Evolutionary conservation across 75 land plant species (phyloP), one percentile per base, ranked within the genome.

Genomic region (Sequoia sempervirens): DNA sequence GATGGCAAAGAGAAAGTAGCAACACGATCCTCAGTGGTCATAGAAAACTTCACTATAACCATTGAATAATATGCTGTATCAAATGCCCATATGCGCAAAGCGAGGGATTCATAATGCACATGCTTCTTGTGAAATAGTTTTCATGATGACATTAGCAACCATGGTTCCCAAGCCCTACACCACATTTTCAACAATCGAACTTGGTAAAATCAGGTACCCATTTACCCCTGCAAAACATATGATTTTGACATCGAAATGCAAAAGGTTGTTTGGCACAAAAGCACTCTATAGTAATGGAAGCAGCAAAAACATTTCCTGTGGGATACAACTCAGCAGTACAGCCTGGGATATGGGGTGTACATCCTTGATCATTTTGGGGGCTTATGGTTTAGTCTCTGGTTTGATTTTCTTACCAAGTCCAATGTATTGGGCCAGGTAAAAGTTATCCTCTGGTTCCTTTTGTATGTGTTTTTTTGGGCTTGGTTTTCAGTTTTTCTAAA

Each of bases 401-500:
- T 96, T 96, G 94, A 96, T 75, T 30, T 69, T 13, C 94, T 96
- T 85, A 87, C 91, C 18, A 30, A 87, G 45, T 61, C 82, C 13
- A 45, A 83, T 4, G 8, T 93, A 40, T 83, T 96, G 69, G 91
- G 88, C 58, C 95, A 92, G 97, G 97, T 95, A 32, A 54, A 9
- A 75, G 7, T 45, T 75, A 46, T 47, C 23, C 11, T 75, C 5
- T 84, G 23, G 72, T 82, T 34, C 54, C 52, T 20, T 64, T 4
- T 80, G 43, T 43, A 1, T 82, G 43, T 46, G 45, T 45, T 68
- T 30, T 61, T 84, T 18, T 64, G 30, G 38, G 0, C 12, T 64
- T 82, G 41, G 14, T 23, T 18, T 6, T 82, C 15, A 26, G 30
- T 30, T 78, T 8, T 40, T 26, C 3, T 18, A 23, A 20, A 8